Evolutionary conservation across 176 grass and related monocot species (phyloP), one percentile per base, ranked within the genome.

Genomic region (Cocos nucifera): DNA sequence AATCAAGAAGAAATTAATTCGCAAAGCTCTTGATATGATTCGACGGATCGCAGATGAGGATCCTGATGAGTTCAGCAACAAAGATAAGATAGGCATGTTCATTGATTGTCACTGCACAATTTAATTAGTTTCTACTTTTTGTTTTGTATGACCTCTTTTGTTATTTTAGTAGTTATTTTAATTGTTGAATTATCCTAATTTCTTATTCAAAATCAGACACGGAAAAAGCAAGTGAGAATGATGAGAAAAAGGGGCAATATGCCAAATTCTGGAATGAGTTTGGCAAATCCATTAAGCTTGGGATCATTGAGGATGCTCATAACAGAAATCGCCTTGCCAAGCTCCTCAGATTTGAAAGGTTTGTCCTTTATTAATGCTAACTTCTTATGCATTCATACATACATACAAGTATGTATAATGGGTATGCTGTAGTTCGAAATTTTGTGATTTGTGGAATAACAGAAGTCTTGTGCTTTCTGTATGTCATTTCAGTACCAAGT

Each of bases 201-300:
- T 6, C 2, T 39, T 39, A 21, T 61, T 63, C 58, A 17, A 63
- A 59, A 63, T 15, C 69, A 97, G 81, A 87, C 70, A 73, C 81
- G 19, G 92, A 97, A 3, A 87, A 88, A 63, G 51, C 29, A 14
- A 77, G 52, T 61, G 87, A 80, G 59, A 62, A 87, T 61, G 78
- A 79, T 57, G 87, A 97, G 81, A 91, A 91, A 22, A 91, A 88
- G 78, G 92, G 92, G 15, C 92, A 91, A 62, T 97, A 91, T 8
- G 63, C 65, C 16, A 91, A 91, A 55, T 97, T 97, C 75, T 97
- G 92, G 92, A 91, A 97, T n/a, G 92, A 97, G 74, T 97, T 97
- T 57, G 92, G 92, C 65, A 97, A 91, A 83, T 97, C 92, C 29
- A 63, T 97, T 22, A 97, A 97, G 80, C 78, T 97, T n/a, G 92